Base-by-base conservation (phyloP, 192 early-diverging fungal species). In the Jimgerdemannia flammicorona region DNA sequence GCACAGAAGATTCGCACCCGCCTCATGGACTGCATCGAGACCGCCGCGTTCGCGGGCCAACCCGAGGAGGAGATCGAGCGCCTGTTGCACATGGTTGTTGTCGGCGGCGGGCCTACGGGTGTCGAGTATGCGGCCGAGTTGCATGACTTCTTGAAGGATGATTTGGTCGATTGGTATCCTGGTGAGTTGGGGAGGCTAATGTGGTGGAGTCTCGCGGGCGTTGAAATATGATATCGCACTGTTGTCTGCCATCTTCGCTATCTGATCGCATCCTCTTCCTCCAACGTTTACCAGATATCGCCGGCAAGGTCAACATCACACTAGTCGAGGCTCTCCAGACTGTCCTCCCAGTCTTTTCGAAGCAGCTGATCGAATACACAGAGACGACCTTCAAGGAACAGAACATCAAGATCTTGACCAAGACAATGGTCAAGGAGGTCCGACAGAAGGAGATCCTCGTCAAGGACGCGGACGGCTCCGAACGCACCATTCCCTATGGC, bases 341-440 rank as follows among this genome's bases (percentile, higher is more conserved):
- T 72, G 93, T 95, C 17, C 78, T 95, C 67, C 90, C 91, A 66
- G 90, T 88, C 79, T 95, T 95, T 81, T 90, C 90, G 40, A 90
- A 90, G 14, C 86, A 92, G 70, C 79, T 95, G 75, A 93, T 95
- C 74, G 87, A 89, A 17, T 95, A 95, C 77, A 95, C 93, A 6
- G 94, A 95, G 77, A 85, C 86, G 43, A 90, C 88, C 8, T 94
- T 95, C 77, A 90, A 88, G 68, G 89, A 94, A 75, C 85, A 90
- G 70, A 90, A 94, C 44, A 89, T 95, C n/a, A 83, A 80, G 20
- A 87, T 95, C 41, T 75, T 90, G 49, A 92, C 87, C 75, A 94
- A 93, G 83, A 95, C 93, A 0, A 86, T 87, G 83, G 93, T 95
- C 54, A 93, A 94, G 80, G 88, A 94, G 71, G 93, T 95, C 18